Evolutionary conservation across 2,329 filamentous ascomycete genomes (phyloP).

Genomic region (Emmonsia crescens): DNA sequence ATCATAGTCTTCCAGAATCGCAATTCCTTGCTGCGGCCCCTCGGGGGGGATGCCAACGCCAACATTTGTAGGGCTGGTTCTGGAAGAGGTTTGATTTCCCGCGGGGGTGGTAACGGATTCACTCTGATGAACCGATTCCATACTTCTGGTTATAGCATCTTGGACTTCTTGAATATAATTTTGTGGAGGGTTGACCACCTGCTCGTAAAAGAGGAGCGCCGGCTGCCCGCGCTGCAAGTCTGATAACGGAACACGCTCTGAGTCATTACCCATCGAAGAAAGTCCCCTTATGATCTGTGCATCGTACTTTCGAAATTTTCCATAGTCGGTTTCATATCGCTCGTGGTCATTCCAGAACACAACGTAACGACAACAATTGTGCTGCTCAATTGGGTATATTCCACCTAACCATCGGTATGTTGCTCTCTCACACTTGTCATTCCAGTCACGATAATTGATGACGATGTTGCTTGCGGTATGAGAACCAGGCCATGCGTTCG

Average conservation of each 20-base stretch:
- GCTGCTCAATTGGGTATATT: slow-evolving; percentile 19
- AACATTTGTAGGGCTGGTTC: not conserved
- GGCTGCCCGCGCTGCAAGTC: slow-evolving; percentile 17
- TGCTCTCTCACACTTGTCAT: slow-evolving; percentile 13
- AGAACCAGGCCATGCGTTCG: slow-evolving; percentile 7
- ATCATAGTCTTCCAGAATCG: not conserved
- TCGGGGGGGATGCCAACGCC: not conserved
- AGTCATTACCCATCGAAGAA: slow-evolving; percentile 4
- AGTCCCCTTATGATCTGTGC: slow-evolving; percentile 21
- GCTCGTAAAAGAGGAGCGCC: slow-evolving; percentile 28
- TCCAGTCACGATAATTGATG: slow-evolving; percentile 16
- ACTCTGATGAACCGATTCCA: not conserved
- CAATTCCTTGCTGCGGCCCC: not conserved
- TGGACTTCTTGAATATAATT: slow-evolving; percentile 13
- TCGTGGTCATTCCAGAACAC: slow-evolving; percentile 25
- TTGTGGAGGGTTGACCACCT: slow-evolving; percentile 18
- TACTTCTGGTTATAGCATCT: slow-evolving; percentile 7
- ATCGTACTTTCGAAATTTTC: slow-evolving; percentile 23
- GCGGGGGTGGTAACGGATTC: not conserved
- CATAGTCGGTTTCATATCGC: slow-evolving; percentile 17
- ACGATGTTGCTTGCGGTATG: slow-evolving; percentile 20
- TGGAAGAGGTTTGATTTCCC: not conserved
- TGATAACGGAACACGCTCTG: slow-evolving; percentile 18
- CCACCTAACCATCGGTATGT: slow-evolving; percentile 31
- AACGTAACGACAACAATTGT: slow-evolving; percentile 12